Percentiles rank a stretch among this genome's conserved stretches.
Conservation (phyloP, 345 rosid species). For the Rubroshorea leprosula region DNA sequence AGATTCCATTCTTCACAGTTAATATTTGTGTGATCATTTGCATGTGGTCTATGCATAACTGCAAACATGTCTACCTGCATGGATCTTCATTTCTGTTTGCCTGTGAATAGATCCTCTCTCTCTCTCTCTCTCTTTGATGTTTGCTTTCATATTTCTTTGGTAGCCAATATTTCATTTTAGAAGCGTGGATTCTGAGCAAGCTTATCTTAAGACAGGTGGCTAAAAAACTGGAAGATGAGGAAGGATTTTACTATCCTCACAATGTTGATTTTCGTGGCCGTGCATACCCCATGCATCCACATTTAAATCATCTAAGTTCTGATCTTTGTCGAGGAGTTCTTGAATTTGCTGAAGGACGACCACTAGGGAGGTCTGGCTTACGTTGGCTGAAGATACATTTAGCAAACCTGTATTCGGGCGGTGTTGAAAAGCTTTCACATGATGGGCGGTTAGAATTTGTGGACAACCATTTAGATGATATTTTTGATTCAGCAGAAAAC, state of each 20-base stretch:
- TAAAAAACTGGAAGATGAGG: constrained; percentile 81
- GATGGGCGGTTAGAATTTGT: constrained; percentile 80
- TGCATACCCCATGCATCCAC: constrained; percentile 98
- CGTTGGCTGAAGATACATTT: constrained; percentile 86
- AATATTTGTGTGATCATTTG: background rate
- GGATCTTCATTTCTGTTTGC: constrained; percentile 4
- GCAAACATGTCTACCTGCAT: background rate
- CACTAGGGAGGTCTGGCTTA: constrained; percentile 83
- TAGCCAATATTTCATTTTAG: constrained; percentile 16
- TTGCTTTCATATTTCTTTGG: background rate
- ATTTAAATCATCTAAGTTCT: constrained; percentile 87
- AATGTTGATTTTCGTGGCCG: constrained; percentile 98
- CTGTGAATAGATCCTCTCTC: too few species aligned
- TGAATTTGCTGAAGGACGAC: constrained; percentile 91
- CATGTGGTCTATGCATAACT: background rate
- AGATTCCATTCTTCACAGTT: constrained; percentile 26
- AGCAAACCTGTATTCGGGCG: constrained; percentile 85
- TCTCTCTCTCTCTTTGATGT: too few species aligned
- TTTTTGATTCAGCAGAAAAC: constrained; percentile 90
- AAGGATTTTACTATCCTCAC: constrained; percentile 97
- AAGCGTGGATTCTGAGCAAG: constrained; percentile 19
- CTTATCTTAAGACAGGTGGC: constrained; percentile 63
- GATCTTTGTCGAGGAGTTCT: constrained; percentile 96
- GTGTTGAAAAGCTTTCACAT: constrained; percentile 88
- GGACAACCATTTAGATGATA: constrained; percentile 72